Evolutionary conservation across 306 rosid species (phyloP), one percentile per base, ranked within the genome.

Genomic region (Fragaria nilgerrensis): DNA sequence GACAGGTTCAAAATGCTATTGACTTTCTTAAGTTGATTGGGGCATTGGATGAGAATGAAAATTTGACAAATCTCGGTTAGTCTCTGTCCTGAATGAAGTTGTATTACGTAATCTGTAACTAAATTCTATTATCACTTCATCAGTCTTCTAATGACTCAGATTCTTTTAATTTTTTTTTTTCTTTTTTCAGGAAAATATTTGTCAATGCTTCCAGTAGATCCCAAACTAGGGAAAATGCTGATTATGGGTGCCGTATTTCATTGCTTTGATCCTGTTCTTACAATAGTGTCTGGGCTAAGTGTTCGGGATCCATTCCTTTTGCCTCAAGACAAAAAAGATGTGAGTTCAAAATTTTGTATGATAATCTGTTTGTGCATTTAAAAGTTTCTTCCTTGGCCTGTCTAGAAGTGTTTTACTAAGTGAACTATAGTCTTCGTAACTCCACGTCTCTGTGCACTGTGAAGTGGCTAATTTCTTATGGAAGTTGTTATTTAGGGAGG

Each of bases 261-360:
- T 63, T 95, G 98, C 90, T 95, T 95, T 87, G 98, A 95, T 88
- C 97, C 98, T 79, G 86, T 95, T 89, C 98, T 95, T 76, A 95
- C 98, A 61, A 75, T 90, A 78, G 98, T 88, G 76, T 87, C 98
- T 19, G 97, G 97, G 48, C 91, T 95, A 62, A 95, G 98, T 82
- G 98, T 95, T 76, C 88, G 97, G 82, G 98, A 95, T 87, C 98
- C 98, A 45, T 95, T 95, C 76, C 90, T 95, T 82, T 84, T 95
- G 91, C 97, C 98, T 65, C 98, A 95, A 87, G 97, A 95, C 82
- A 92, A 95, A 85, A 92, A 84, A 81, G 96, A 95, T 76, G 98
- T 92, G 86, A 90, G 98, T 82, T 25, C 23, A 16, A 48, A 70
- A 50, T 67, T 84, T 69, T 77, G 17, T 43, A 37, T 32, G 69